Evolutionary conservation across 116 monocot species (phyloP), one percentile per base, ranked within the genome.

Genomic region (Posidonia oceanica): DNA sequence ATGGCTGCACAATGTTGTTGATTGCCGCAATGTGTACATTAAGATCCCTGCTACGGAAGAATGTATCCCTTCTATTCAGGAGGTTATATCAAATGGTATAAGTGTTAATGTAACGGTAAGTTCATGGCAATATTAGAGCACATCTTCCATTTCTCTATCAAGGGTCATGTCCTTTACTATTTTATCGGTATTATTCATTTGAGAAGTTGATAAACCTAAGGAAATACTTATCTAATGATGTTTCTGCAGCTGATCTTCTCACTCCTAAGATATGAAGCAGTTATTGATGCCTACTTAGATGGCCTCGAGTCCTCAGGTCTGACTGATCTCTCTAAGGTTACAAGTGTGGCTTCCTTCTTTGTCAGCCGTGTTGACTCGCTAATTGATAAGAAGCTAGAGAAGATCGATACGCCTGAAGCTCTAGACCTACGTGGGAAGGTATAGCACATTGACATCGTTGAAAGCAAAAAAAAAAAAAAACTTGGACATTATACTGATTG

Each of bases 21-120:
- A 85, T 62, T 76, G 88, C 16, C 79, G 76, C 52, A 96, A 96
- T 80, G 96, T 87, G 21, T 91, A 91, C 68, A 96, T 96, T 63
- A 96, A 96, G 78, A 96, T 96, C 54, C 96, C 96, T 22, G 96
- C 96, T 65, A 96, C 96, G 14, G 96, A 89, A 67, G 96, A 88
- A 61, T 91, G 96, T 56, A 69, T 96, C 71, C 91, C 91, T 36
- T 88, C 96, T 29, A 85, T 96, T 52, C 85, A 75, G 72, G 88
- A 96, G 64, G 96, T 96, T 61, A 96, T 96, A 61, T 77, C 88
- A 75, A 75, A 79, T 69, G 86, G 85, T 23, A 96, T 91, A 69
- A 89, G 89, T 17, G 96, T 96, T 81, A 96, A 96, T 68, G 96
- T 96, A 18, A 96, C 96, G 21, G 95, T 95, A 79, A 81, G 85